Percentiles rank a stretch among this genome's conserved stretches.
phyloP scores from a whole-genome alignment of 2,329 filamentous ascomycete genomes.

The Truncatella angustata region DNA sequence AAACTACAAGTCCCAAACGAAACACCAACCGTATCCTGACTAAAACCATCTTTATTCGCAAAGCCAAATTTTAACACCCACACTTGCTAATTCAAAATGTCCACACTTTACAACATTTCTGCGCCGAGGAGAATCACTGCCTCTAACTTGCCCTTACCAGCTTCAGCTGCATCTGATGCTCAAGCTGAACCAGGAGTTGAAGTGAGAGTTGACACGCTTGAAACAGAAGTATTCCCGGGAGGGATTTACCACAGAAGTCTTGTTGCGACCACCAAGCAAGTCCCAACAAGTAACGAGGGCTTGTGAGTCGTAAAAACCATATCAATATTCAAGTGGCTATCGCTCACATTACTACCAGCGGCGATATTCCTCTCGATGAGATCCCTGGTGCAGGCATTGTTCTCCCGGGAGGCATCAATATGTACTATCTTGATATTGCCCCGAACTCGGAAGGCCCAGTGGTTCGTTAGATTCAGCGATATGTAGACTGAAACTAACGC shows the following conservation, averaged over 20 bases:
- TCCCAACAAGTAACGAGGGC: slow-evolving; percentile 66
- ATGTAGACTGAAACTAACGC: slow-evolving; percentile 5
- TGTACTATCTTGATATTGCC: slow-evolving; percentile 20
- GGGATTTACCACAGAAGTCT: slow-evolving; percentile 17
- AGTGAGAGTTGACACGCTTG: slow-evolving; percentile 22
- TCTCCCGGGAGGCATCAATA: slow-evolving; percentile 28
- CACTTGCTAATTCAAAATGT: neutral
- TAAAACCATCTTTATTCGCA: neutral
- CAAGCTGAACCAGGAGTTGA: slow-evolving; percentile 24
- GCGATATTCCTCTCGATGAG: slow-evolving; percentile 21
- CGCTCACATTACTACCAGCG: slow-evolving; percentile 13
- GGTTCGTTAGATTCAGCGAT: slow-evolving; percentile 14
- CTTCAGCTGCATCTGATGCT: slow-evolving; percentile 7
- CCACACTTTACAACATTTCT: slow-evolving; percentile 10
- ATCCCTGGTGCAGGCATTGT: slow-evolving; percentile 30
- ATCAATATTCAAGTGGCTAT: neutral
- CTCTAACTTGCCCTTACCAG: slow-evolving; percentile 22
- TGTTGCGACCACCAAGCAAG: slow-evolving; percentile 29
- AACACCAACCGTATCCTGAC: neutral
- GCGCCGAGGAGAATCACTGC: slow-evolving; percentile 24
- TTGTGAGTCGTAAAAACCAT: slow-evolving; percentile 52
- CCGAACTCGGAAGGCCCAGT: slow-evolving; percentile 26
- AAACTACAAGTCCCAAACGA: neutral
- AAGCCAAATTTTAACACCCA: neutral
- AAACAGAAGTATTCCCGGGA: slow-evolving; percentile 18